Conservation (phyloP, 805 yeast genomes). For the Ogataea salicorniae region DNA sequence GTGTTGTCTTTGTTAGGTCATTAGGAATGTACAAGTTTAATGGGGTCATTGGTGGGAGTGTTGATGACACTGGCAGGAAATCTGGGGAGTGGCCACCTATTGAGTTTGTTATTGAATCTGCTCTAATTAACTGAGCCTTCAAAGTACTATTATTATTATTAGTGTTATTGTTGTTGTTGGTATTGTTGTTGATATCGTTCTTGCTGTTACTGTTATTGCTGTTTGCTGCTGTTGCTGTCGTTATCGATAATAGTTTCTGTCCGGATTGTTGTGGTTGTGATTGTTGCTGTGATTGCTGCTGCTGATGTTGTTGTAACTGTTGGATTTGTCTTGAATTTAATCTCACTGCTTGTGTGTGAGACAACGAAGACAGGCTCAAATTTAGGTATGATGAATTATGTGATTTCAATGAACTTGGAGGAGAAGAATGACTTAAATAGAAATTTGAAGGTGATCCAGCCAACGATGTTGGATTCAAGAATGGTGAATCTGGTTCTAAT, state of each 20-base stretch:
- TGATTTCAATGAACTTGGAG: conserved; percentile 36
- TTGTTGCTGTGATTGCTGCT: conserved; percentile 5
- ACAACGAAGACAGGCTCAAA: conserved; percentile 3
- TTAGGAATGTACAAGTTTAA: conserved; percentile 24
- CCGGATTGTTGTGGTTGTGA: background rate
- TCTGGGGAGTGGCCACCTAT: conserved; percentile 31
- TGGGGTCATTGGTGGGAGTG: conserved; percentile 36
- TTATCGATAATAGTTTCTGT: background rate
- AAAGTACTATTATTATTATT: background rate
- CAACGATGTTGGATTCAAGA: conserved; percentile 44
- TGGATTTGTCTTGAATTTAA: conserved; percentile 17
- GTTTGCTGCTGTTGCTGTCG: conserved; percentile 4
- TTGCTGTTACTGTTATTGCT: background rate
- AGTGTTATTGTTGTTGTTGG: background rate
- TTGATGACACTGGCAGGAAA: conserved; percentile 29
- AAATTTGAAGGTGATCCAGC: conserved; percentile 54
- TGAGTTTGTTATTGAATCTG: conserved; percentile 22
- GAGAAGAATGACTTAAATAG: conserved; percentile 48
- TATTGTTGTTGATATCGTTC: conserved; percentile 1
- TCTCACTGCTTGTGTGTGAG: conserved; percentile 10
- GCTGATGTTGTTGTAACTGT: conserved; percentile 17
- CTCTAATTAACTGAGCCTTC: conserved; percentile 13
- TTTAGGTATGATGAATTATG: conserved; percentile 20
- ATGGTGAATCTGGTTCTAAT: conserved; percentile 46
- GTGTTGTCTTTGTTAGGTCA: conserved; percentile 8